phyloP scores from a whole-genome alignment of 129 eudicot species.

The Oenanthe sinensis region DNA sequence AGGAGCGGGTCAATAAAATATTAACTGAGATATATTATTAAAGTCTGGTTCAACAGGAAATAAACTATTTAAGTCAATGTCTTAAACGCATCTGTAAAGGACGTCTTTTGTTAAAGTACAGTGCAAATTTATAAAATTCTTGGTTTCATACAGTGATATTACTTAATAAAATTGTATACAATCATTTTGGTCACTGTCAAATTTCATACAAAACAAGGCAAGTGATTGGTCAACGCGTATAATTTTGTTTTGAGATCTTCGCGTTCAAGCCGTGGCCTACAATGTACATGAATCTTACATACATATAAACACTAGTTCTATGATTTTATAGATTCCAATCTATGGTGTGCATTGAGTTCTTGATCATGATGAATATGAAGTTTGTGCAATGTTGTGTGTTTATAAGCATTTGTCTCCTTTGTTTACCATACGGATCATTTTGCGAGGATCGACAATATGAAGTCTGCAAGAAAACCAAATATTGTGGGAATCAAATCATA shows the following conservation, averaged over 20 bases:
- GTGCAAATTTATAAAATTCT: background rate
- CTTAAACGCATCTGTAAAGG: background rate
- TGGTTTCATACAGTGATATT: background rate
- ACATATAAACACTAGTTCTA: background rate
- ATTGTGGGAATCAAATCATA: slow-evolving; percentile 20
- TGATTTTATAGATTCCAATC: background rate
- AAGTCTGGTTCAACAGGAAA: background rate
- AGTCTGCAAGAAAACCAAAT: slow-evolving; percentile 7
- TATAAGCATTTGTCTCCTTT: background rate
- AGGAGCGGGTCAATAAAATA: background rate
- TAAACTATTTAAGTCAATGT: background rate
- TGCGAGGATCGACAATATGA: slow-evolving; percentile 16
- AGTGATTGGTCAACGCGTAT: background rate
- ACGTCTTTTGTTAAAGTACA: background rate
- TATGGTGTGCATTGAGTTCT: background rate
- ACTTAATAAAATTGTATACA: background rate
- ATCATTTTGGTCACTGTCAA: background rate
- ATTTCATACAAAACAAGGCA: background rate
- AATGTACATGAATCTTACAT: background rate
- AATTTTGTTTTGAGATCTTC: background rate
- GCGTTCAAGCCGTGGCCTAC: background rate
- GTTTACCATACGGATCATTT: slow-evolving; percentile 1
- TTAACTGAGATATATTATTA: background rate
- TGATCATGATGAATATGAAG: background rate
- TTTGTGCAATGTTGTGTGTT: background rate